phyloP scores from a whole-genome alignment of 2,329 filamentous ascomycete species.

The Gyromitra esculenta region DNA sequence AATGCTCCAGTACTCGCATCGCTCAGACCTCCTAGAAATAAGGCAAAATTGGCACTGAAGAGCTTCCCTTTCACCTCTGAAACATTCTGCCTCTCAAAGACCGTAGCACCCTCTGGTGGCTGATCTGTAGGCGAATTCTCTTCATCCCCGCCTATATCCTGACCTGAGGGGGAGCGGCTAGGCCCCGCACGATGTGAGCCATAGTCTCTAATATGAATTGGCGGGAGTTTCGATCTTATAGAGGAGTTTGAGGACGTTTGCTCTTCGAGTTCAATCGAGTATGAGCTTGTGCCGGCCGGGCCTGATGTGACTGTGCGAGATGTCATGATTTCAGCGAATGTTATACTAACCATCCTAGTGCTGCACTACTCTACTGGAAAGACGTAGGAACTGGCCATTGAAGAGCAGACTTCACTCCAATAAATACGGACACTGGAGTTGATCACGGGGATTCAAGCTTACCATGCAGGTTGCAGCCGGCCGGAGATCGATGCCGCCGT shows the following conservation, averaged over 20 bases:
- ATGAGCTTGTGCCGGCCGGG: background rate
- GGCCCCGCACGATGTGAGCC: background rate
- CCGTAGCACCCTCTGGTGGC: slow-evolving; percentile 53
- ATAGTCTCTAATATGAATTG: slow-evolving; percentile 1
- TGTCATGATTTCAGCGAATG: slow-evolving; percentile 9
- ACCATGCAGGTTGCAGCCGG: background rate
- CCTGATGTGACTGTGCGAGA: slow-evolving; percentile 13
- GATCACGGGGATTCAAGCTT: background rate
- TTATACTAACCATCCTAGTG: background rate
- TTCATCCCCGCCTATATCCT: slow-evolving; percentile 15
- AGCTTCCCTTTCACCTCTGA: slow-evolving; percentile 58
- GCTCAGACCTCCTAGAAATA: slow-evolving; percentile 74
- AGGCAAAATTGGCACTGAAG: slow-evolving; percentile 69
- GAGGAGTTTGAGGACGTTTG: background rate
- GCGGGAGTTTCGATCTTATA: background rate
- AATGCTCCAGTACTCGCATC: slow-evolving; percentile 72
- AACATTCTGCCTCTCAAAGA: slow-evolving; percentile 50
- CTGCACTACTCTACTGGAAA: background rate
- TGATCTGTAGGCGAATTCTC: slow-evolving; percentile 33
- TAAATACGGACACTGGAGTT: background rate
- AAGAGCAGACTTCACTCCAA: background rate
- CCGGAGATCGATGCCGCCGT: background rate
- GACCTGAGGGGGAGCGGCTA: background rate
- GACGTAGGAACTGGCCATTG: background rate
- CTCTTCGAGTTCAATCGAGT: slow-evolving; percentile 19